A percentile compares a stretch with the other conserved stretches of the same genome.
Conservation (phyloP, 2,329 filamentous ascomycete genomes). For the Fusarium tuaranense region DNA sequence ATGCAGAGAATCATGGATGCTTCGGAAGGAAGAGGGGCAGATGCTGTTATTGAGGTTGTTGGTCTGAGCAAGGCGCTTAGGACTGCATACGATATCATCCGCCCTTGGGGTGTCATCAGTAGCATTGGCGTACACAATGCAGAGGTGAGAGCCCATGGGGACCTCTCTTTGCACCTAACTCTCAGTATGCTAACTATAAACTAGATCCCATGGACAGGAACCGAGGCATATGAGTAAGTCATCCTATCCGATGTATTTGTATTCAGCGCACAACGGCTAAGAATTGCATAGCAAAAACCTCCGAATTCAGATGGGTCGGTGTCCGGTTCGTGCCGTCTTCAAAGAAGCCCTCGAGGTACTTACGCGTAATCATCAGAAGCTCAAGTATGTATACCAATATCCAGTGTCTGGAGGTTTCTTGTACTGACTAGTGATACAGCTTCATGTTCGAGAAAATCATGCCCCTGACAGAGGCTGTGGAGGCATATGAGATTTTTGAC, state of each 20-base stretch:
- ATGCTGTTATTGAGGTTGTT: not conserved
- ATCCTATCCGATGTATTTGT: not conserved
- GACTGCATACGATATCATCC: not conserved
- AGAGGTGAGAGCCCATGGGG: not conserved
- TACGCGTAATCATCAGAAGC: not conserved
- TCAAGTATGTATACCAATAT: not conserved
- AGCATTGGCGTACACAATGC: not conserved
- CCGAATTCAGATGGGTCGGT: not conserved
- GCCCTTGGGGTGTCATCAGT: not conserved
- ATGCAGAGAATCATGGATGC: not conserved
- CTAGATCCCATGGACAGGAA: not conserved
- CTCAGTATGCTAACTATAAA: not conserved
- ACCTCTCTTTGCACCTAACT: not conserved
- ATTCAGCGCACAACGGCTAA: not conserved
- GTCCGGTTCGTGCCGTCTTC: not conserved
- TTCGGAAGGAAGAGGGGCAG: not conserved
- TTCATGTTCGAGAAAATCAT: not conserved
- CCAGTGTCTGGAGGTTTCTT: not conserved
- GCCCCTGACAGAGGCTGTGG: not conserved
- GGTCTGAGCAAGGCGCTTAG: not conserved
- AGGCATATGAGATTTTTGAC: not conserved
- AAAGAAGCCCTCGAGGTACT: not conserved
- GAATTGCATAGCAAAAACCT: not conserved
- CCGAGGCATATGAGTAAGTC: not conserved
- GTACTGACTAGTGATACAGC: not conserved